Conservation (phyloP, 2,329 filamentous ascomycete species). For the Hypoxylon rubiginosum region DNA sequence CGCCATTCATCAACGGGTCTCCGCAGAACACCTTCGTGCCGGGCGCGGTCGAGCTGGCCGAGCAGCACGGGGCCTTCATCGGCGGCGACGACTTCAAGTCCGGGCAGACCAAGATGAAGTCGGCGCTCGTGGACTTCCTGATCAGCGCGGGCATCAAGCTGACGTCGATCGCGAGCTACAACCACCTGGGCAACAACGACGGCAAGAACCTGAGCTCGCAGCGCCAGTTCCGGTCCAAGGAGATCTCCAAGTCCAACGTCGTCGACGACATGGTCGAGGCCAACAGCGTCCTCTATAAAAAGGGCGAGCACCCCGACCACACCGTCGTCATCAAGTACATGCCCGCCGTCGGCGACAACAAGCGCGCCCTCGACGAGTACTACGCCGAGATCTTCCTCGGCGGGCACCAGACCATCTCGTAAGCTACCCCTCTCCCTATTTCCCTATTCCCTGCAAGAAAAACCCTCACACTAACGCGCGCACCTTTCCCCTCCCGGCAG, state of each 20-base stretch:
- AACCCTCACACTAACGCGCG: neutral
- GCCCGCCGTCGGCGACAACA: slow-evolving; percentile 98
- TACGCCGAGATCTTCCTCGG: slow-evolving; percentile 99
- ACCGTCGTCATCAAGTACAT: slow-evolving; percentile 99
- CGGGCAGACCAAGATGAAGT: slow-evolving; percentile 99
- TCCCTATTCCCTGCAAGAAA: too few species aligned
- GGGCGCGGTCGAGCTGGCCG: slow-evolving; percentile 88
- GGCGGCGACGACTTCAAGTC: slow-evolving; percentile 99
- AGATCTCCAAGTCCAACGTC: slow-evolving; percentile 99
- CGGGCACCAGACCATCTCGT: slow-evolving; percentile 96
- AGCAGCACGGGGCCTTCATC: slow-evolving; percentile 89
- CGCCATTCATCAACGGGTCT: slow-evolving; percentile 98
- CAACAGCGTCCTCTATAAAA: slow-evolving; percentile 89
- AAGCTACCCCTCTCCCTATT: slow-evolving; percentile 50
- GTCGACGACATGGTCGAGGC: slow-evolving; percentile 99
- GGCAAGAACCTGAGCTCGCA: slow-evolving; percentile 98
- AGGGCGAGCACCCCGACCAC: slow-evolving; percentile 96
- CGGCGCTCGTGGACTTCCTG: slow-evolving; percentile 96
- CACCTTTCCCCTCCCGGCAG: too few species aligned
- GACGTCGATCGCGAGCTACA: slow-evolving; percentile 98
- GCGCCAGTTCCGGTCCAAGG: slow-evolving; percentile 99
- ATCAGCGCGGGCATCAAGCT: slow-evolving; percentile 99
- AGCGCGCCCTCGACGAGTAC: slow-evolving; percentile 98
- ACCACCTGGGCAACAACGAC: slow-evolving; percentile 99
- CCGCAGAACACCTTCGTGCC: slow-evolving; percentile 99